Percentiles rank a stretch among this genome's conserved stretches.
Conservation (phyloP, 1,284 basidiomycete genomes). For the Trichosporon sp. region DNA sequence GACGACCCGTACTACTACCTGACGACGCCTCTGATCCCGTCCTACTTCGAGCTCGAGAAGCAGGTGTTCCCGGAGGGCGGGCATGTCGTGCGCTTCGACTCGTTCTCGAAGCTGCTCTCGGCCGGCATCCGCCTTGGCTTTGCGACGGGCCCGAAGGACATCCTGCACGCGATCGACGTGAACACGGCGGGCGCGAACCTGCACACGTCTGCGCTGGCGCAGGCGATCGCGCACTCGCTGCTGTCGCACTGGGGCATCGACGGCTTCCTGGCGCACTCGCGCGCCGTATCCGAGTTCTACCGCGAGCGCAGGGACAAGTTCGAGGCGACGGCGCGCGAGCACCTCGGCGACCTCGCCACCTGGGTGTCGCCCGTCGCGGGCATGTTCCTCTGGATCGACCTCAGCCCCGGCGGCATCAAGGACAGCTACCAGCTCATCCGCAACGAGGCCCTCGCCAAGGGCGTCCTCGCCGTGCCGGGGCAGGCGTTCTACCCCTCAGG, state of each 20-base stretch:
- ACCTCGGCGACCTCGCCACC: constrained; percentile 70
- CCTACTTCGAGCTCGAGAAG: constrained; percentile 73
- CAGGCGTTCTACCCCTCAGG: constrained; percentile 66
- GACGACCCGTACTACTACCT: constrained; percentile 73
- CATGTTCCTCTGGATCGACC: constrained; percentile 78
- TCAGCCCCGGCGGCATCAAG: constrained; percentile 38
- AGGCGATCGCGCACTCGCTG: constrained; percentile 67
- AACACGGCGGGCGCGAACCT: constrained; percentile 61
- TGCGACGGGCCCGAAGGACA: constrained; percentile 67
- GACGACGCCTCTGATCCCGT: constrained; percentile 57
- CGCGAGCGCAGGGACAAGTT: constrained; percentile 70
- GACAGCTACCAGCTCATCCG: constrained; percentile 76
- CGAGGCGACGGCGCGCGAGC: constrained; percentile 65
- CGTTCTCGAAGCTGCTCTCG: constrained; percentile 80
- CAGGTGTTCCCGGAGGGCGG: constrained; percentile 55
- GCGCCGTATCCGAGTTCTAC: constrained; percentile 73
- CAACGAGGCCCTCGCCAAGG: constrained; percentile 70
- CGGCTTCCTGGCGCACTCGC: constrained; percentile 70
- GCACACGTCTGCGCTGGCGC: constrained; percentile 71
- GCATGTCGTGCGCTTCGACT: constrained; percentile 80
- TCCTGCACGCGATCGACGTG: constrained; percentile 70
- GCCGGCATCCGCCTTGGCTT: constrained; percentile 66
- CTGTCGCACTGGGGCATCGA: constrained; percentile 72
- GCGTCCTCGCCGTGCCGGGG: constrained; percentile 84
- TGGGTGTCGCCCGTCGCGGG: constrained; percentile 85